Percentiles rank a stretch among this genome's conserved stretches.
phyloP scores from a whole-genome alignment of 345 rosid species.

The Euphorbia tirucalli region DNA sequence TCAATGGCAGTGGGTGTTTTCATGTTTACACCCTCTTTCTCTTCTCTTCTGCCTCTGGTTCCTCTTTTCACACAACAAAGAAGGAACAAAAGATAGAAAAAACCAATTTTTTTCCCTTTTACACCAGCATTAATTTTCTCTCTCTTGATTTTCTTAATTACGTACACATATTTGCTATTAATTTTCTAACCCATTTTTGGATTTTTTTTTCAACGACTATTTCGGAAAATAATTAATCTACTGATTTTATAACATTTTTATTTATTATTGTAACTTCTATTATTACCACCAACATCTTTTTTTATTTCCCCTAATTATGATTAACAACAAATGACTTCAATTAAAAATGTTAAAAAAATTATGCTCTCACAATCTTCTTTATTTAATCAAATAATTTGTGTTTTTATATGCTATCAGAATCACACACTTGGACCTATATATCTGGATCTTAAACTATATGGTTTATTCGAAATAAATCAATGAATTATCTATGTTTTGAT shows the following conservation, averaged over 20 bases:
- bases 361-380: not conserved
- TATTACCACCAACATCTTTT: no score
- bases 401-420: no score
- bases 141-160: not conserved
- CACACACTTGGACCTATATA: not conserved
- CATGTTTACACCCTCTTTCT: conserved; percentile 2
- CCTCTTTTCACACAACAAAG: not conserved
- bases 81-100: not conserved
- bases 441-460: not conserved
- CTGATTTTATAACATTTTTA: not conserved
- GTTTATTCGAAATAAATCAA: no score
- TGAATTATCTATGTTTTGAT: no score
- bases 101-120: not conserved
- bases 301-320: not conserved
- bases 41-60: conserved; percentile 4
- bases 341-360: not conserved
- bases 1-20: conserved; percentile 15
- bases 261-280: no score
- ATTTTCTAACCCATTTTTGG: not conserved
- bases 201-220: not conserved
- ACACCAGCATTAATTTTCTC: not conserved
- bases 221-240: conserved; percentile 1
- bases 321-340: no score
- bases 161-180: not conserved
- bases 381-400: not conserved